Evolutionary conservation across 2,329 filamentous ascomycete genomes (phyloP).

Genomic region (Coniella vitis): DNA sequence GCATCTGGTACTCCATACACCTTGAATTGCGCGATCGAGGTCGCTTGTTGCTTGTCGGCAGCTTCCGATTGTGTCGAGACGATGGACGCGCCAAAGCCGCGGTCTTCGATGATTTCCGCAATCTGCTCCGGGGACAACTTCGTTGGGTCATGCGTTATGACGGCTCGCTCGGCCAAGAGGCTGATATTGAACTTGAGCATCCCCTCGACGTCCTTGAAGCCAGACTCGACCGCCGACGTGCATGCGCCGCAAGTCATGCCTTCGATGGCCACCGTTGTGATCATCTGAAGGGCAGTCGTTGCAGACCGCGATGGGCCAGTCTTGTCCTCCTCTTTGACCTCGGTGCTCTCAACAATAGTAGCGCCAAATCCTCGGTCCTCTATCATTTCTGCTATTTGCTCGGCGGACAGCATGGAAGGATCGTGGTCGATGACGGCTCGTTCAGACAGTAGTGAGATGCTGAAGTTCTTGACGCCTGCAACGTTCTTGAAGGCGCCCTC

Average conservation of each 20-base stretch:
- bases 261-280: slow-evolving; percentile 81
- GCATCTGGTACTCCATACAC: slow-evolving; percentile 73
- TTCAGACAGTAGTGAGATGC: slow-evolving; percentile 77
- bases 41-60: slow-evolving; percentile 46
- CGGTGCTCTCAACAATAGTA: slow-evolving; percentile 64
- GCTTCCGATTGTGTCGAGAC: slow-evolving; percentile 64
- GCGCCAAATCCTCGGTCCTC: slow-evolving; percentile 76
- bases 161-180: slow-evolving; percentile 82
- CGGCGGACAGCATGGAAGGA: slow-evolving; percentile 42
- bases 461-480: slow-evolving; percentile 66
- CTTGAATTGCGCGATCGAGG: slow-evolving; percentile 65
- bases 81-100: slow-evolving; percentile 81
- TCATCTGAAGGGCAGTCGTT: slow-evolving; percentile 43
- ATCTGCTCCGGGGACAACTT: slow-evolving; percentile 69
- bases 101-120: slow-evolving; percentile 76
- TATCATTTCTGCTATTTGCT: slow-evolving; percentile 51
- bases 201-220: slow-evolving; percentile 71
- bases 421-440: slow-evolving; percentile 83
- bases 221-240: slow-evolving; percentile 82
- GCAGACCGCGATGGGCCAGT: slow-evolving; percentile 22
- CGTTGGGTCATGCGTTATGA: slow-evolving; percentile 73
- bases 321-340: slow-evolving; percentile 33
- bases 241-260: slow-evolving; percentile 98
- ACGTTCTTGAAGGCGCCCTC: slow-evolving; percentile 74
- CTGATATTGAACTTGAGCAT: slow-evolving; percentile 90